Base-by-base conservation (phyloP, 495 filamentous ascomycete species). In the Echria macrotheca region DNA sequence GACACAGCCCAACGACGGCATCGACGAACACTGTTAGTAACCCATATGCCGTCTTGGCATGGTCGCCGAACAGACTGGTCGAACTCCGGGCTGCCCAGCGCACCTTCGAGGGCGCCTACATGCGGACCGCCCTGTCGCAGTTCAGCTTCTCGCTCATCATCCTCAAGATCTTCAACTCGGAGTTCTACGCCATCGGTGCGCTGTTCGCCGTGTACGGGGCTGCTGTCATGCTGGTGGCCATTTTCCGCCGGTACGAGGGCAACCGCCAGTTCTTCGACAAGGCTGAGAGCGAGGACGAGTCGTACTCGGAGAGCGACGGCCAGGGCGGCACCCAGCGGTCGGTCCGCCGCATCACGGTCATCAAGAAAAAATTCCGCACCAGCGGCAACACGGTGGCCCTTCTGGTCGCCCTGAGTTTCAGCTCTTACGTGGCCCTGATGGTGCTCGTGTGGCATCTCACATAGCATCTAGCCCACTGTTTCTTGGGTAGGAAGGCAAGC, bases 41-140 rank as follows among this genome's bases (percentile, higher is more conserved):
- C n/a, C n/a, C n/a, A n/a, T n/a, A n/a, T n/a, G n/a, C n/a, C n/a
- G n/a, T n/a, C n/a, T n/a, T n/a, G n/a, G n/a, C n/a, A n/a, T n/a
- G n/a, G n/a, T n/a, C n/a, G n/a, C n/a, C n/a, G n/a, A n/a, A 24
- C 47, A 80, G 76, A 62, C 80, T 98, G 9, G 86, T 95, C 44
- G 91, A 97, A 63, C 85, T 97, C 57, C 88, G 91, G 49, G 91
- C 91, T 0, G 86, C 91, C 4, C 93, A 98, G 66, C 79, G 93
- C 14, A 98, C 93, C 12, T 98, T 97, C 56, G 93, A 97, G 72
- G 93, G 93, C 1, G 94, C 93, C 25, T 98, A 98, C 69, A 81
- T 95, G 52, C 89, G 93, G 43, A 98, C 93, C 0, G 88, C 91
- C 0, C 82, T 97, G 25, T 85, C 84, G 2, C 91, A 96, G 65